Evolutionary conservation across 306 rosid species (phyloP), one percentile per base, ranked within the genome.

Genomic region (Begonia peltatifolia): DNA sequence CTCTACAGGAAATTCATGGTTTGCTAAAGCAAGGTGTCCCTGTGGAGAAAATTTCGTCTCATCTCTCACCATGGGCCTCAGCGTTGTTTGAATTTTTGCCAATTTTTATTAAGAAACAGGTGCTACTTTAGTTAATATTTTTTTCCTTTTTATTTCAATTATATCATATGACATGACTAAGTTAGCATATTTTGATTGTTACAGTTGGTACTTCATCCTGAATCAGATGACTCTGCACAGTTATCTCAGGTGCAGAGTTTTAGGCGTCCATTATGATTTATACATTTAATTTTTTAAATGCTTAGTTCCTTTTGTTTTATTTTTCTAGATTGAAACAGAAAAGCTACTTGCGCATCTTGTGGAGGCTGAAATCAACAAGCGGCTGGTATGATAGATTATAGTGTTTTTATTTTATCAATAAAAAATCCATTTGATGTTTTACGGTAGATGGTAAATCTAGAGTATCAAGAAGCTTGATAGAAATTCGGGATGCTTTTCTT

Each of bases 51-150:
- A 86, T 92, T 67, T 73, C 74, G 59, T 57, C 88, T 60, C 86
- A 92, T 68, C 94, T 92, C 61, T 79, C 99, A 64, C 99, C 99
- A 9, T 86, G 99, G 99, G 99, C 99, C 57, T 86, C 84, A 61
- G 99, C 99, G 20, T 70, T 92, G 55, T 92, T 90, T 68, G 94
- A 90, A 63, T 90, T 90, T 66, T 41, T 90, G 76, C 99, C 99
- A 52, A 85, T 75, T 23, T 90, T 90, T 66, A 92, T 92, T 67
- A 79, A 79, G 81, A 83, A 66, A 68, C 87, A 90, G 95, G 99
- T 90, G 50, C 38, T 20, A 6, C 10, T 47, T 55, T 46, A 23
- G 55, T 60, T 42, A 36, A 46, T 56, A 44, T 10, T n/a, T 44
- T 44, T 44, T 44, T 44, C 14, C n/a, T 7, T 10, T 44, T 44